Evolutionary conservation across 805 yeast genomes (phyloP), one percentile per base, ranked within the genome.

Genomic region (Saccharomycopsis sp.): DNA sequence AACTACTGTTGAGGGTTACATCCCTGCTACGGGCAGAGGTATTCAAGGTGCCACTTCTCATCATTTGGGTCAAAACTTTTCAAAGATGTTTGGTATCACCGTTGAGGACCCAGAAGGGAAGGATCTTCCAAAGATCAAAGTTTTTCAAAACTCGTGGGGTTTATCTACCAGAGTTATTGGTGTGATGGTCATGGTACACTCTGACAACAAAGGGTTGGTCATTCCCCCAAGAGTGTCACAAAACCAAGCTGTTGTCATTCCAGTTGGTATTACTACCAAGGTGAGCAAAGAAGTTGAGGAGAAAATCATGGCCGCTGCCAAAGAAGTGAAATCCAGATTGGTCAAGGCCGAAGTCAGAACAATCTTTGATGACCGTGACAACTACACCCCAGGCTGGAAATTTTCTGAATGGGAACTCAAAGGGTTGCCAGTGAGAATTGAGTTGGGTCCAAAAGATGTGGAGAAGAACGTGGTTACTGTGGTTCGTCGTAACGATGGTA

Each of bases 141-240:
- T 92, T 25, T 86, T 79, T 76, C 99, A 92, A 69, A 92, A 94
- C 71, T 88, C 96, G 9, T 92, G 99, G 99, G 99, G 99, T 67
- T 69, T 92, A 54, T 88, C 96, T 36, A 92, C 99, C 45, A 85
- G 99, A 68, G 92, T 83, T 51, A 88, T 92, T 60, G 99, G 99
- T 73, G 99, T 94, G 53, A 92, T 92, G 97, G 87, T 86, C 46
- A 92, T 92, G 99, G 76, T 87, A 45, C 99, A 92, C 63, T 87
- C 96, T 27, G 99, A 92, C 65, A 88, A 94, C 73, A 89, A 87
- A 70, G 99, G 99, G 63, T 71, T 92, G 54, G 97, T 92, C 36
- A 72, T 94, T 53, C 99, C 99, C 48, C 99, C 99, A 56, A 75
- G 95, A 58, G 96, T 89, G 21, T 84, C 99, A 13, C 92, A 83